Evolutionary conservation across 1,284 basidiomycete species (phyloP), one percentile per base, ranked within the genome.

Genomic region (Fomes fomentarius): DNA sequence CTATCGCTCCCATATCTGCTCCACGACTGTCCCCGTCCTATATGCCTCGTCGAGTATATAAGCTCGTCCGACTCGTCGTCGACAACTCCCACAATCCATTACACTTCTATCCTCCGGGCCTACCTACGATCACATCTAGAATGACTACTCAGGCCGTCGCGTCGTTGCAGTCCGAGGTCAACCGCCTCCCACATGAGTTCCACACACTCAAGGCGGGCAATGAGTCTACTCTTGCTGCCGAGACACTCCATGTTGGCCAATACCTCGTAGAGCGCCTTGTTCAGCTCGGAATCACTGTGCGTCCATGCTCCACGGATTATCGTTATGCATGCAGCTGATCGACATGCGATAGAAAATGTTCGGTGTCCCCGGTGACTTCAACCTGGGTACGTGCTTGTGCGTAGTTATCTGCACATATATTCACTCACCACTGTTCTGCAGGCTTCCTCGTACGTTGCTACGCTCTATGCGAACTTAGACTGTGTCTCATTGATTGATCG

Each of bases 291-390:
- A 7, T 31, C 37, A 10, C 24, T 26, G 31, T 7, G 15, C n/a
- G n/a, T n/a, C n/a, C n/a, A n/a, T n/a, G n/a, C n/a, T n/a, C n/a
- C n/a, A n/a, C n/a, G n/a, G n/a, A n/a, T n/a, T n/a, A n/a, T n/a
- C n/a, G n/a, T n/a, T n/a, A n/a, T n/a, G n/a, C n/a, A n/a, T n/a
- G n/a, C n/a, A n/a, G n/a, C n/a, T n/a, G n/a, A n/a, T n/a, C n/a
- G 57, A 33, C 37, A n/a, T 21, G 11, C 57, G n/a, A n/a, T n/a
- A 88, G 82, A 78, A 78, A 45, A 82, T 96, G 74, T 96, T 96
- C 60, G 94, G 94, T 31, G 84, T 96, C 0, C 94, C 94, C 5
- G 94, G 95, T 37, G 95, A 96, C 73, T 98, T 94, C 71, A 97
- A 96, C 71, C 83, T 97, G 42, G 90, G 84, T 56, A 50, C 43